phyloP scores from a whole-genome alignment of 208 protist genomes.

The Kentomonas sorsogonicus region DNA sequence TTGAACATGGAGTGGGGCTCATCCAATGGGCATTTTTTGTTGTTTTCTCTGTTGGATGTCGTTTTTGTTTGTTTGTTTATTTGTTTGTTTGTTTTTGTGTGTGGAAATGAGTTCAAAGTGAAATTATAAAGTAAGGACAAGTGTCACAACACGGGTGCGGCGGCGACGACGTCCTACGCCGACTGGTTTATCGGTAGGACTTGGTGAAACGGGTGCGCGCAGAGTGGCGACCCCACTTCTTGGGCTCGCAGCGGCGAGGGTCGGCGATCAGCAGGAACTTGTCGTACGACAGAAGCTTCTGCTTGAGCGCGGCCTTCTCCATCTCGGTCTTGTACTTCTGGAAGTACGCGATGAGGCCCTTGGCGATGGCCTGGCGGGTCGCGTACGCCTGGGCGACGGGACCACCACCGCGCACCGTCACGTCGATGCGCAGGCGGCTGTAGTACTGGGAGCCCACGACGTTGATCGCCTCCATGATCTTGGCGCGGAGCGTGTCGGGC shows the following conservation, averaged over 20 bases:
- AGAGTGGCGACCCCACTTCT: slow-evolving; percentile 99
- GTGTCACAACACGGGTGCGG: too few species aligned
- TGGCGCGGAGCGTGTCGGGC: slow-evolving; percentile 96
- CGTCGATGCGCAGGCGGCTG: slow-evolving; percentile 96
- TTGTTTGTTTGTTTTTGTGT: too few species aligned
- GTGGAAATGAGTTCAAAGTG: too few species aligned
- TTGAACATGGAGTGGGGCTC: too few species aligned
- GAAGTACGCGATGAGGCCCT: slow-evolving; percentile 98
- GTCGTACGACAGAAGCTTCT: slow-evolving; percentile 96
- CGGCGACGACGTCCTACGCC: too few species aligned
- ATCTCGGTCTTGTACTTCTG: slow-evolving; percentile 97
- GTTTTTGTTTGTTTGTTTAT: too few species aligned
- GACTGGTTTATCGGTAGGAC: slow-evolving; percentile 99
- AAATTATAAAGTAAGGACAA: too few species aligned
- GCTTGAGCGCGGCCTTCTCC: slow-evolving; percentile 98
- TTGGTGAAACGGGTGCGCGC: slow-evolving; percentile 99
- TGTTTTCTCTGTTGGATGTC: too few species aligned
- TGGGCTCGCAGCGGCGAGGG: slow-evolving; percentile 98
- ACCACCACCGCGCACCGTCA: slow-evolving; percentile 97
- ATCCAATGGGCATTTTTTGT: too few species aligned
- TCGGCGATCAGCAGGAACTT: slow-evolving; percentile 99
- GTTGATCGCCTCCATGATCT: slow-evolving; percentile 97
- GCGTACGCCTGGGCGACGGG: slow-evolving; percentile 98
- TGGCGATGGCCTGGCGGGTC: slow-evolving; percentile 99
- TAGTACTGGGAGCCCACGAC: slow-evolving; percentile 95